Conservation (phyloP, 208 protist species). For the Giardia duodenalis region DNA sequence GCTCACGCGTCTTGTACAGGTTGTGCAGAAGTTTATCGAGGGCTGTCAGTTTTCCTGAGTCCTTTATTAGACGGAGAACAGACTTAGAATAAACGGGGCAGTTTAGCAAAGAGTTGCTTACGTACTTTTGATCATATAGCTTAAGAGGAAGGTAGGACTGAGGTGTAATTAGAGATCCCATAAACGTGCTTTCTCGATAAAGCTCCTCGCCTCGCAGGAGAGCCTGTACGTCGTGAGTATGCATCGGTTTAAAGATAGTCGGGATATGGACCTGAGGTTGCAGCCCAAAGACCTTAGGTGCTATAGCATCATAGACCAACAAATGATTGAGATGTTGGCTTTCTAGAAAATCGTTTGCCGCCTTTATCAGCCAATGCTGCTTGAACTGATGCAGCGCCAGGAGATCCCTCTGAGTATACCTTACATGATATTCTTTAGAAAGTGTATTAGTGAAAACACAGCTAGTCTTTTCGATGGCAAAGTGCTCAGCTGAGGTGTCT, state of each 20-base stretch:
- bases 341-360: not conserved
- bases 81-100: not conserved
- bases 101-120: not conserved
- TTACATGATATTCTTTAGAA: too few relatives aligned
- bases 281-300: not conserved
- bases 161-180: too few relatives aligned
- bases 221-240: not conserved
- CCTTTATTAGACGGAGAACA: constrained; percentile 33
- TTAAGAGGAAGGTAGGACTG: too few relatives aligned
- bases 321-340: not conserved
- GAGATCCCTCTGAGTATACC: too few relatives aligned
- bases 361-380: not conserved
- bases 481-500: too few relatives aligned
- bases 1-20: constrained; percentile 56
- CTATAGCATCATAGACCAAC: not conserved
- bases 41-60: constrained; percentile 48
- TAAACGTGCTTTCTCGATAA: not conserved
- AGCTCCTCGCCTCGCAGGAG: not conserved
- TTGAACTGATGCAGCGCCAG: too few relatives aligned
- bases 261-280: not conserved
- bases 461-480: too few relatives aligned
- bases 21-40: constrained; percentile 57
- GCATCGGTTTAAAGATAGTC: not conserved
- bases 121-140: not conserved
- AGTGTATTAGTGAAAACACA: too few relatives aligned